Base-by-base conservation (phyloP, 2,329 filamentous ascomycete species). In the Pestalotiopsis sp. region DNA sequence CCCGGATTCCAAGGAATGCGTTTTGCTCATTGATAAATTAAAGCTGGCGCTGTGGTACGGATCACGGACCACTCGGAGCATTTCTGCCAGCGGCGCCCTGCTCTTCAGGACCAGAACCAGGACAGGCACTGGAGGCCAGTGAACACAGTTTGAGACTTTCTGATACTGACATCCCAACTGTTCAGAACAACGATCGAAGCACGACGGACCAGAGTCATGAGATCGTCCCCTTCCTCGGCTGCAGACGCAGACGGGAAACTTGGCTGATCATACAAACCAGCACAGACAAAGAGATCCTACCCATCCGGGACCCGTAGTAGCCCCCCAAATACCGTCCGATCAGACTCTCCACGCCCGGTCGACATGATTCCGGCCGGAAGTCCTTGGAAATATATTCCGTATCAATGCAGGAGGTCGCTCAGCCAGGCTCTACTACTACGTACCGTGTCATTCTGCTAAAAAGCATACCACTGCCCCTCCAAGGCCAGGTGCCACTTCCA, bases 51-150 rank as follows among this genome's bases (percentile, higher is more conserved):
- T 27, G 59, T 62, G 59, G 59, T 62, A 62, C 59, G 59, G 59
- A 39, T 36, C 59, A 62, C 59, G 59, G 59, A 20, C 59, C 59
- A 62, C 59, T 62, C 59, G 59, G 59, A 62, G 59, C 59, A 62
- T 62, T 62, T 62, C 59, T 62, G 31, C 59, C 27, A 39, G 36
- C 59, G 59, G 31, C 59, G 59, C 31, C 45, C 45, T 36, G 59
- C 9, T 14, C 45, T n/a, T 52, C n/a, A 9, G 20, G 45, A 20
- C 45, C 4, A 52, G 45, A 6, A 45, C 41, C 41, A 45, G 41
- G 13, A 45, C 45, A n/a, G 9, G 45, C 45, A 52, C 45, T 17
- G 45, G 45, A 52, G 45, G 45, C 45, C 6, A n/a, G 17, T 11
- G n/a, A 52, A 52, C 45, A 52, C 45, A 52, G 45, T 52, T n/a